Evolutionary conservation across 1,284 basidiomycete species (phyloP).

Genomic region (Coniferiporia sulphurascens): DNA sequence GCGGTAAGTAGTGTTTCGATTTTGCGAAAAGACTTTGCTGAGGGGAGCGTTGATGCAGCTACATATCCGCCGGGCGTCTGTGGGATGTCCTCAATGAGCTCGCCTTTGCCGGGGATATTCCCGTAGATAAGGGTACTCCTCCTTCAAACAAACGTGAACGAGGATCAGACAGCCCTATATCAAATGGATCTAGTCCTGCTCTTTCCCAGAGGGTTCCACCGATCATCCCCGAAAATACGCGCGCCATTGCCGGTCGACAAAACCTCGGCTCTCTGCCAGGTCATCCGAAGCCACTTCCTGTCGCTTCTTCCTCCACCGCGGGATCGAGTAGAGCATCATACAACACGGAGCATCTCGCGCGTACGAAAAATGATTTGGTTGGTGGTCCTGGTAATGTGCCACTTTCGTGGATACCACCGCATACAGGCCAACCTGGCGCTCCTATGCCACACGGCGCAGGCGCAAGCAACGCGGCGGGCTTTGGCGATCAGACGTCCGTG

Average conservation of each 20-base stretch:
- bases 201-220: conserved; percentile 18
- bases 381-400: background rate
- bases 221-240: conserved; percentile 16
- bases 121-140: conserved; percentile 49
- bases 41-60: conserved; percentile 29
- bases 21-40: background rate
- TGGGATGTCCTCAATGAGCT: conserved; percentile 66
- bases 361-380: conserved; percentile 10
- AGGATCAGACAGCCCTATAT: conserved; percentile 43
- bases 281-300: background rate
- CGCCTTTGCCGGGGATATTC: conserved; percentile 60
- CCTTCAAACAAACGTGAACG: conserved; percentile 54
- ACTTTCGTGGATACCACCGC: background rate
- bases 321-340: conserved; percentile 9
- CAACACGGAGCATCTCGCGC: conserved; percentile 12
- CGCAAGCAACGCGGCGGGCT: background rate
- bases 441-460: background rate
- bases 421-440: background rate
- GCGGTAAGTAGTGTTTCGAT: conserved; percentile 30
- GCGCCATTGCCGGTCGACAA: conserved; percentile 29
- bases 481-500: conserved; percentile 1
- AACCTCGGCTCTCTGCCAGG: background rate
- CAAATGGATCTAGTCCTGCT: conserved; percentile 20
- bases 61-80: conserved; percentile 43
- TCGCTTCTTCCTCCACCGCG: conserved; percentile 5